A percentile compares a stretch with the other conserved stretches of the same genome.
Conservation (phyloP, 2,329 filamentous ascomycete species). For the Penicillium sumatraense region DNA sequence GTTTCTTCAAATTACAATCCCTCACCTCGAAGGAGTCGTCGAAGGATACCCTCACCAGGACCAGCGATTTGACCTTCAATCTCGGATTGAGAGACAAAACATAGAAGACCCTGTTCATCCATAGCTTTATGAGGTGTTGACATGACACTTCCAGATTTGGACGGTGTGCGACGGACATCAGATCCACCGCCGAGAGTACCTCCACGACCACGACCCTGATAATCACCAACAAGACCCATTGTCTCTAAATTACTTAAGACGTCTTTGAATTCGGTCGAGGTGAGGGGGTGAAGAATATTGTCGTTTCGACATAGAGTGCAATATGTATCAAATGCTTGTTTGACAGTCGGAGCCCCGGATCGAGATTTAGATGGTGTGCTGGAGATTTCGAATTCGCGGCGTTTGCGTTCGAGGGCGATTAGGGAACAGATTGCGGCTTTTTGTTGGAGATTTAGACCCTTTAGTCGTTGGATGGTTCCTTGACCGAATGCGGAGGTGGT, state of each 20-base stretch:
- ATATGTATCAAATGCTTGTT: slow-evolving; percentile 83
- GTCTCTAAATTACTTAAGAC: slow-evolving; percentile 90
- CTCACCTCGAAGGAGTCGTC: slow-evolving; percentile 44
- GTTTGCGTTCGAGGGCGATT: slow-evolving; percentile 78
- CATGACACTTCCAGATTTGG: slow-evolving; percentile 66
- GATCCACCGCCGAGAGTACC: slow-evolving; percentile 56
- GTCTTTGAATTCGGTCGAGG: slow-evolving; percentile 90
- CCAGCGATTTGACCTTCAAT: slow-evolving; percentile 70
- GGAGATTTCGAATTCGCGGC: slow-evolving; percentile 51
- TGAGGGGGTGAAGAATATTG: slow-evolving; percentile 86
- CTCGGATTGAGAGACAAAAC: slow-evolving; percentile 80
- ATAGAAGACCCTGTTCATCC: slow-evolving; percentile 80
- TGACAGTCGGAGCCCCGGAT: slow-evolving; percentile 74
- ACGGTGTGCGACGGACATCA: slow-evolving; percentile 67
- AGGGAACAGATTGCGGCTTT: slow-evolving; percentile 92
- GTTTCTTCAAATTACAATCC: slow-evolving; percentile 31
- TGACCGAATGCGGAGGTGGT: slow-evolving; percentile 90
- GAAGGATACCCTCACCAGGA: slow-evolving; percentile 54
- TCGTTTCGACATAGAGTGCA: slow-evolving; percentile 80
- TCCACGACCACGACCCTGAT: slow-evolving; percentile 73
- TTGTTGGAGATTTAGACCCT: slow-evolving; percentile 90
- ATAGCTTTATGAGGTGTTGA: slow-evolving; percentile 55
- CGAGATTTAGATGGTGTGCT: slow-evolving; percentile 65
- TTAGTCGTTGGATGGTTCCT: slow-evolving; percentile 80
- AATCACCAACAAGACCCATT: slow-evolving; percentile 73